Evolutionary conservation across 371 early-diverging fungal genomes (phyloP).

Genomic region (Saksenaea vasiformis): DNA sequence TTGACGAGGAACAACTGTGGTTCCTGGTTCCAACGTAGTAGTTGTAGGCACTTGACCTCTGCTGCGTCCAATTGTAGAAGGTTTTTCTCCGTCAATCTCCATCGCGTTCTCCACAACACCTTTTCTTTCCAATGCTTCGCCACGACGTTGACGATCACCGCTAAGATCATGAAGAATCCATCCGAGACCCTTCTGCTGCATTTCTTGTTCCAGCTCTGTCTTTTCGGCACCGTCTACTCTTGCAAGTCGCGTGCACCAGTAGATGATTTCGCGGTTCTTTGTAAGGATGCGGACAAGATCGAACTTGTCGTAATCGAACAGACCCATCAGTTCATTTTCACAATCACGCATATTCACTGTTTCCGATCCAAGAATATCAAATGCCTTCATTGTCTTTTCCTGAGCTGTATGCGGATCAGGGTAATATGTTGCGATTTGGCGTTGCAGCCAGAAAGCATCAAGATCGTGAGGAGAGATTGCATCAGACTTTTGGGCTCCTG

Average conservation of each 20-base stretch:
- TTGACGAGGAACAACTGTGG: conserved; percentile 59
- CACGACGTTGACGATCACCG: conserved; percentile 66
- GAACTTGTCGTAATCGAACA: conserved; percentile 94
- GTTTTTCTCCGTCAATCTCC: conserved; percentile 43
- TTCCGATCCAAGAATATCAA: conserved; percentile 74
- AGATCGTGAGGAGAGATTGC: conserved; percentile 76
- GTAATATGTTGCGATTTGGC: conserved; percentile 78
- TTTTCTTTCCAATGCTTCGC: conserved; percentile 72
- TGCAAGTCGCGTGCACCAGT: conserved; percentile 90
- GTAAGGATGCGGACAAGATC: conserved; percentile 89
- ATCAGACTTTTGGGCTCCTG: conserved; percentile 31
- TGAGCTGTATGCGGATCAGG: conserved; percentile 86
- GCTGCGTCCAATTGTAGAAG: conserved; percentile 30
- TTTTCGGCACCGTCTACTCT: conserved; percentile 67
- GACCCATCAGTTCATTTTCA: conserved; percentile 92
- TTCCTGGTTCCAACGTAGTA: conserved; percentile 47
- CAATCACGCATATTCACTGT: conserved; percentile 74
- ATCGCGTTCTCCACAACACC: conserved; percentile 66
- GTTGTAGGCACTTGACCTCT: conserved; percentile 48
- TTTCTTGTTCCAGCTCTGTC: conserved; percentile 63
- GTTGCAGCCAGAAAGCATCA: conserved; percentile 98
- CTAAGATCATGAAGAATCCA: conserved; percentile 76
- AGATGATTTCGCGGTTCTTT: conserved; percentile 84
- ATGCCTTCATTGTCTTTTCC: conserved; percentile 78
- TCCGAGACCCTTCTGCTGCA: conserved; percentile 65